Evolutionary conservation across 2,329 filamentous ascomycete species (phyloP).

Genomic region (Fusarium sp.): DNA sequence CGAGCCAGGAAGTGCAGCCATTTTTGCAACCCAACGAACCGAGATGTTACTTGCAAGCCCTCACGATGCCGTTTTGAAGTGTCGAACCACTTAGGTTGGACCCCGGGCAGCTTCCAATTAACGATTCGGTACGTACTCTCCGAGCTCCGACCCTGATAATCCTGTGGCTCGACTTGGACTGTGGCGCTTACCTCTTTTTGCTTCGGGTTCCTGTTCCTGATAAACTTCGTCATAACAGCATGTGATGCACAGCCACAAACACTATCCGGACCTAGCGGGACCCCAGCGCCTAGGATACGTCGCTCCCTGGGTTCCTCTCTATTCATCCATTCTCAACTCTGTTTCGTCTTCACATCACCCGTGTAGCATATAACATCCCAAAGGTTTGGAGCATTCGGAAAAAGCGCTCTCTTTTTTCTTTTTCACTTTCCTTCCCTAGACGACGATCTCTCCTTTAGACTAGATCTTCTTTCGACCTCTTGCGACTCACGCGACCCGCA

Average conservation of each 20-base stretch:
- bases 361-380: conserved; percentile 18
- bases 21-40: conserved; percentile 41
- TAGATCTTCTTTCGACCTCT: neutral
- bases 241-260: conserved; percentile 38
- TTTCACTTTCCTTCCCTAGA: neutral
- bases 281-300: conserved; percentile 20
- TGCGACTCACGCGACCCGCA: conserved; percentile 41
- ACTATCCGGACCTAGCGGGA: conserved; percentile 28
- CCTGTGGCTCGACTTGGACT: conserved; percentile 16
- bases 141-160: conserved; percentile 11
- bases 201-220: neutral
- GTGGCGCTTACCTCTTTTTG: neutral
- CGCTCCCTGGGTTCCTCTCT: conserved; percentile 35
- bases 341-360: conserved; percentile 8
- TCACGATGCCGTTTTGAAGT: conserved; percentile 35
- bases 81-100: conserved; percentile 34
- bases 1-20: conserved; percentile 50
- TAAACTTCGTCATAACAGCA: conserved; percentile 31
- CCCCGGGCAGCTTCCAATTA: conserved; percentile 33
- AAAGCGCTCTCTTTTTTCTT: conserved; percentile 1
- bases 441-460: conserved; percentile 13
- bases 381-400: conserved; percentile 11
- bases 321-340: conserved; percentile 13
- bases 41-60: conserved; percentile 33
- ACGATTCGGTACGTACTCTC: conserved; percentile 26